Conservation (phyloP, 768 basidiomycete genomes). For the Naganishia vishniacii region DNA sequence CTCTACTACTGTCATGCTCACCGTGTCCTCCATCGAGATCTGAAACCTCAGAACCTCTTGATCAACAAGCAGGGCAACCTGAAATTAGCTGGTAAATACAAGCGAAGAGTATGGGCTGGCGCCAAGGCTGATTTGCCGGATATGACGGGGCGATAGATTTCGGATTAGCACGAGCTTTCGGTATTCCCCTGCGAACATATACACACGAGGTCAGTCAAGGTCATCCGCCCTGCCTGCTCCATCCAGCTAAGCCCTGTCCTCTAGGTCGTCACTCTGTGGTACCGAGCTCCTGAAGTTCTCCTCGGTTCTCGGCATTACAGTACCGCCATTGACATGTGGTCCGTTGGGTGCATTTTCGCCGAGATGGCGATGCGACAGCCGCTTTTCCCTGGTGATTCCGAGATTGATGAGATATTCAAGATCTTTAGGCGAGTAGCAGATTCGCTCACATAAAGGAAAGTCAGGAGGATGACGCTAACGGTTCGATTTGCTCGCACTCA, state of each 20-base stretch:
- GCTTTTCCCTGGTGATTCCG: slow-evolving; percentile 96
- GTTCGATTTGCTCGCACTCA: slow-evolving; percentile 14
- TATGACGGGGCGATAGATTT: slow-evolving; percentile 57
- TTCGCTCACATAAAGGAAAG: neutral
- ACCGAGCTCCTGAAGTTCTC: slow-evolving; percentile 94
- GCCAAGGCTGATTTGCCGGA: neutral
- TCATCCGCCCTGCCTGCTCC: neutral
- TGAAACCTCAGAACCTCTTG: slow-evolving; percentile 92
- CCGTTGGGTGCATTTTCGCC: slow-evolving; percentile 95
- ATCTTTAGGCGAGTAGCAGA: slow-evolving; percentile 74
- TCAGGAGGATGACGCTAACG: neutral
- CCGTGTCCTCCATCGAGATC: slow-evolving; percentile 90
- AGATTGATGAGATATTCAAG: slow-evolving; percentile 99
- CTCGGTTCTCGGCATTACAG: slow-evolving; percentile 93
- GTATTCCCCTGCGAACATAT: slow-evolving; percentile 97
- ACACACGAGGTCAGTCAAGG: slow-evolving; percentile 76
- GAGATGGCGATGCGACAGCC: slow-evolving; percentile 94
- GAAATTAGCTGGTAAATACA: slow-evolving; percentile 63
- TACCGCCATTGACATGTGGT: slow-evolving; percentile 99
- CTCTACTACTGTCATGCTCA: slow-evolving; percentile 91
- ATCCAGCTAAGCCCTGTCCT: neutral
- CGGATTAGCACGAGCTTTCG: slow-evolving; percentile 91
- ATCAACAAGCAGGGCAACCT: slow-evolving; percentile 84
- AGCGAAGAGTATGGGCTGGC: neutral
- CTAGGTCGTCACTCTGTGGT: slow-evolving; percentile 98